Percentiles rank a stretch among this genome's conserved stretches.
Evolutionary conservation across 441 rosid genomes (phyloP).

Genomic region (Bruguiera hainesii): DNA sequence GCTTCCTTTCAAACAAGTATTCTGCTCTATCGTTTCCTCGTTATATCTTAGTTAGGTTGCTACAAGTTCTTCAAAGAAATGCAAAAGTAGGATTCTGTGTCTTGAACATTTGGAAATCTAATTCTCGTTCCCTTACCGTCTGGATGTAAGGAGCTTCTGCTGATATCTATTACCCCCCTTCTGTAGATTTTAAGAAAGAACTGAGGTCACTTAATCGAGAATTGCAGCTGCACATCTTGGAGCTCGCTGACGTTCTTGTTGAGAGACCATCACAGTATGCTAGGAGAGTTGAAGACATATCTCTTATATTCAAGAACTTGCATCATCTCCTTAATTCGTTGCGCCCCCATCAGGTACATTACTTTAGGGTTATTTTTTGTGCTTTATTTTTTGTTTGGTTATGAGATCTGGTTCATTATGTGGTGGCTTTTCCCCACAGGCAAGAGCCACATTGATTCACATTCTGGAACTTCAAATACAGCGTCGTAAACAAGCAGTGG

Average conservation of each 20-base stretch:
- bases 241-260: constrained; percentile 92
- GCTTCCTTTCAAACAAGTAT: too few relatives aligned
- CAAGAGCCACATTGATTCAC: constrained; percentile 90
- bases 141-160: neutral
- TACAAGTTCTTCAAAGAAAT: neutral
- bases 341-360: constrained; percentile 82
- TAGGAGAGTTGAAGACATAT: constrained; percentile 89
- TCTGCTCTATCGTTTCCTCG: too few relatives aligned
- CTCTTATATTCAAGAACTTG: constrained; percentile 84
- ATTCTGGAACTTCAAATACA: constrained; percentile 86
- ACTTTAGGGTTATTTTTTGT: neutral
- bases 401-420: constrained; percentile 4
- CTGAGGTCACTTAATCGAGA: constrained; percentile 76
- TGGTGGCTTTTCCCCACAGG: constrained; percentile 36
- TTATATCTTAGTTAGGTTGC: neutral
- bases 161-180: neutral
- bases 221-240: constrained; percentile 81
- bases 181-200: constrained; percentile 82
- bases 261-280: constrained; percentile 97
- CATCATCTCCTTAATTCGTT: constrained; percentile 94
- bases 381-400: constrained; percentile 6
- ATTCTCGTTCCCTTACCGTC: neutral
- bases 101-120: neutral
- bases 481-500: constrained; percentile 82
- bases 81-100: neutral